Percentiles rank a stretch among this genome's conserved stretches.
Conservation (phyloP, 2,329 filamentous ascomycete species). For the Cytospora piceae region DNA sequence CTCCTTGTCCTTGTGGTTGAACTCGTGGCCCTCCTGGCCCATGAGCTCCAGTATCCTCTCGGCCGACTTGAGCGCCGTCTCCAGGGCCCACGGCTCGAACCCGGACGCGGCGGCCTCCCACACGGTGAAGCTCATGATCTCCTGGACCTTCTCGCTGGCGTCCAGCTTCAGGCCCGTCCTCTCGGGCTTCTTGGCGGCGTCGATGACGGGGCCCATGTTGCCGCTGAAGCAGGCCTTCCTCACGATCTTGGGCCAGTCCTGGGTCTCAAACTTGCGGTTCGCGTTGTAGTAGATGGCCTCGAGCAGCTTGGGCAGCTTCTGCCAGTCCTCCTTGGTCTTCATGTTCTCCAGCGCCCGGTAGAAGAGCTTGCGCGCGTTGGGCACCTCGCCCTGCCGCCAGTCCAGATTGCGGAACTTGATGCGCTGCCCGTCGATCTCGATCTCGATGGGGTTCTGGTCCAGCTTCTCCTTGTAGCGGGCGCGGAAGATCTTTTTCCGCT, state of each 20-base stretch:
- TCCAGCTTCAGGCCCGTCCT: conserved; percentile 52
- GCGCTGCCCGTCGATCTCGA: conserved; percentile 62
- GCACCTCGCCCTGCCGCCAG: conserved; percentile 45
- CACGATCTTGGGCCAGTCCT: conserved; percentile 45
- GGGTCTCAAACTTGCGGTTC: conserved; percentile 42
- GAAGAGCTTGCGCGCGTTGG: conserved; percentile 46
- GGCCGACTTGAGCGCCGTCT: conserved; percentile 49
- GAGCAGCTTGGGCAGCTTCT: conserved; percentile 56
- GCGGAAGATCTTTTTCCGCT: conserved; percentile 58
- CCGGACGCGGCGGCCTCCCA: conserved; percentile 46
- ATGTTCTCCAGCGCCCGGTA: conserved; percentile 48
- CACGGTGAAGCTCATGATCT: conserved; percentile 46
- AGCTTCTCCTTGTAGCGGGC: conserved; percentile 52
- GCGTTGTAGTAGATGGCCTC: conserved; percentile 52
- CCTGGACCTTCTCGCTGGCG: conserved; percentile 45
- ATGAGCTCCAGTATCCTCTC: conserved; percentile 55
- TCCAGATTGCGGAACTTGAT: conserved; percentile 55
- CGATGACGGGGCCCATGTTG: conserved; percentile 51
- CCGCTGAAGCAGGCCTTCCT: conserved; percentile 46
- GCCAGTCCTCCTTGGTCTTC: conserved; percentile 53
- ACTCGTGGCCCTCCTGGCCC: conserved; percentile 47
- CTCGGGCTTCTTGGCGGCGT: conserved; percentile 51
- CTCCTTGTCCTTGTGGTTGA: conserved; percentile 28
- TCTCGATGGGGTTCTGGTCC: conserved; percentile 57
- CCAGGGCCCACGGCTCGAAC: conserved; percentile 43